Evolutionary conservation across 2,329 filamentous ascomycete species (phyloP).

Genomic region (Penicillium sp.): DNA sequence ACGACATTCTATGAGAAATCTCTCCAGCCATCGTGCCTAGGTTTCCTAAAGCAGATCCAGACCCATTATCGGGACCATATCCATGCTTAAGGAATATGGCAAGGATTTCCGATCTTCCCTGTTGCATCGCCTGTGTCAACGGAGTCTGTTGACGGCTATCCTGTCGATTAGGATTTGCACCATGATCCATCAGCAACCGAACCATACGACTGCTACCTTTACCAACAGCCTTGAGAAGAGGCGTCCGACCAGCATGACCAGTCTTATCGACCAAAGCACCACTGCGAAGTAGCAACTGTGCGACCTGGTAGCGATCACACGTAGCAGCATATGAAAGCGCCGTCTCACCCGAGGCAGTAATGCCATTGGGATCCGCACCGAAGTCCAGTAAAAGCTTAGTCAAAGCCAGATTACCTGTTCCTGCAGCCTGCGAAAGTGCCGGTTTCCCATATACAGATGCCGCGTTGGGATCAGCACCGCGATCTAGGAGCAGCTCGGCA

Average conservation of each 20-base stretch:
- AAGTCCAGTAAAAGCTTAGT: slow-evolving; percentile 10
- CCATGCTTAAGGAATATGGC: background rate
- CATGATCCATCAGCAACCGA: slow-evolving; percentile 8
- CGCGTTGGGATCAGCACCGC: slow-evolving; percentile 7
- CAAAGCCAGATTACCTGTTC: slow-evolving; percentile 9
- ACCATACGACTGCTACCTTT: slow-evolving; percentile 7
- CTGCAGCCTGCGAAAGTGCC: slow-evolving; percentile 14
- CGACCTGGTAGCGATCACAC: slow-evolving; percentile 10
- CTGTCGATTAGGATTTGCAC: slow-evolving; percentile 14
- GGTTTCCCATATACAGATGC: slow-evolving; percentile 2
- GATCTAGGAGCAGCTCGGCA: slow-evolving; percentile 8
- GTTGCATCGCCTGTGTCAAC: background rate
- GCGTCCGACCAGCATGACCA: slow-evolving; percentile 4
- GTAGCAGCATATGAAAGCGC: slow-evolving; percentile 15
- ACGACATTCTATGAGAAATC: background rate
- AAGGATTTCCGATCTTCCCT: background rate
- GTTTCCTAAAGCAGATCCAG: background rate
- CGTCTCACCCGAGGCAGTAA: slow-evolving; percentile 9
- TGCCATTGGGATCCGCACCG: slow-evolving; percentile 13
- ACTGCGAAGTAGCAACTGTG: slow-evolving; percentile 7
- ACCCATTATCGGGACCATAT: background rate
- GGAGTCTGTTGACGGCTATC: slow-evolving; percentile 2
- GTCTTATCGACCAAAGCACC: slow-evolving; percentile 9
- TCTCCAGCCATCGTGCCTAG: background rate
- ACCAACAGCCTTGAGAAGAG: slow-evolving; percentile 16